Evolutionary conservation across 1,139 yeast genomes (phyloP).

Genomic region (Yamadazyma conglobata): DNA sequence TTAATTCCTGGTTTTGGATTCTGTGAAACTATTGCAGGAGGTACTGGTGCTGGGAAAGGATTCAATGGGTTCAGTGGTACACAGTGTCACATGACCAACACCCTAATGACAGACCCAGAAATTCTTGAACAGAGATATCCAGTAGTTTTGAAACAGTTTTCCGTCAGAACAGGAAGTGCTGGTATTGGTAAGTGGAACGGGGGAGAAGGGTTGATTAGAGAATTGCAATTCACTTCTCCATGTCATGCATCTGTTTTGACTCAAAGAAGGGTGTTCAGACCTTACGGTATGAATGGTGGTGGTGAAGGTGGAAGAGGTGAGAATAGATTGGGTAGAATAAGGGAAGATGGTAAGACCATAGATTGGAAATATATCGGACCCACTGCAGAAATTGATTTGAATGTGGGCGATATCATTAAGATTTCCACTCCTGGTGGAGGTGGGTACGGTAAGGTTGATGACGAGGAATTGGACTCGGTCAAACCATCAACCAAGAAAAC

Average conservation of each 20-base stretch:
- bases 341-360: slow-evolving; percentile 20
- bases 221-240: slow-evolving; percentile 19
- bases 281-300: slow-evolving; percentile 22
- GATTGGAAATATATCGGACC: slow-evolving; percentile 22
- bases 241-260: slow-evolving; percentile 20
- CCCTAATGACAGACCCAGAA: slow-evolving; percentile 41
- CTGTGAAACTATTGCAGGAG: slow-evolving; percentile 48
- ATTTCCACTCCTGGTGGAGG: slow-evolving; percentile 57
- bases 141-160: slow-evolving; percentile 26
- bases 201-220: slow-evolving; percentile 28
- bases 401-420: slow-evolving; percentile 39
- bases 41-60: slow-evolving; percentile 40
- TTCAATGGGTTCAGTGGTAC: slow-evolving; percentile 38
- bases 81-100: slow-evolving; percentile 46
- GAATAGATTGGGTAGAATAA: slow-evolving; percentile 49
- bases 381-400: slow-evolving; percentile 20
- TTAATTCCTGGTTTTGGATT: slow-evolving; percentile 42
- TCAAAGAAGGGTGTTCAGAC: slow-evolving; percentile 21
- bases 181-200: slow-evolving; percentile 37
- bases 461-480: slow-evolving; percentile 1
- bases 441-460: slow-evolving; percentile 37
- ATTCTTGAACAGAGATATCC: slow-evolving; percentile 38
- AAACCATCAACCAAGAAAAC: slow-evolving; percentile 1
- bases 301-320: slow-evolving; percentile 55
- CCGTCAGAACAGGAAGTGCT: slow-evolving; percentile 30